A percentile compares a stretch with the other conserved stretches of the same genome.
Evolutionary conservation across 1,139 yeast genomes (phyloP).

Genomic region (Geotrichum cucujoidarum): DNA sequence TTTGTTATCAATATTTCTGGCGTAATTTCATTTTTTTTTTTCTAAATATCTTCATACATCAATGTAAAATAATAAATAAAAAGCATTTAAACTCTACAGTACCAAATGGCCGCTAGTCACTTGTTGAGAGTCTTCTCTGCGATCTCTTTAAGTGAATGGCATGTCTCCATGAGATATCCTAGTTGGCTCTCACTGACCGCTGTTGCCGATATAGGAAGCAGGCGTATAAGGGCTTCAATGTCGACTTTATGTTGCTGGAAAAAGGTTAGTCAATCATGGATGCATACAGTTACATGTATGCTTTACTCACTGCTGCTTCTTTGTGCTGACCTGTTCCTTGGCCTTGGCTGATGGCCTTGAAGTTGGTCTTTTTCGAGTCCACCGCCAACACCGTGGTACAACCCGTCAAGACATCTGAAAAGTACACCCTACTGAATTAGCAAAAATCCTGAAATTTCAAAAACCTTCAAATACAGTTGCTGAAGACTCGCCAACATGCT

Average conservation of each 20-base stretch:
- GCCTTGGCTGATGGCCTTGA: conserved; percentile 5
- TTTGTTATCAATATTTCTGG: too few species aligned
- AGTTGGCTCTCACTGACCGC: conserved; percentile 4
- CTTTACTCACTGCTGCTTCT: too few species aligned
- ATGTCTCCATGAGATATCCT: conserved; percentile 8
- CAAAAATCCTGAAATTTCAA: too few species aligned
- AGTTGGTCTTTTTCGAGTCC: conserved; percentile 14
- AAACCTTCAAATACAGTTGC: conserved; percentile 11
- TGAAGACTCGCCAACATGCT: conserved; percentile 11
- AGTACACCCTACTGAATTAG: conserved; percentile 6
- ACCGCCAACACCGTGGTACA: conserved; percentile 13
- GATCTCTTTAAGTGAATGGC: conserved; percentile 14
- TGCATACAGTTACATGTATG: too few species aligned
- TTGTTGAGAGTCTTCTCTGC: neutral
- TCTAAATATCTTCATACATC: too few species aligned
- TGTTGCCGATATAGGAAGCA: conserved; percentile 9
- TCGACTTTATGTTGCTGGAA: conserved; percentile 8
- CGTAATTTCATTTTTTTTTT: too few species aligned
- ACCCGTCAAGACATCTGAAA: conserved; percentile 13
- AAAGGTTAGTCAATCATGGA: too few species aligned
- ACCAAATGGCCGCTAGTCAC: too few species aligned
- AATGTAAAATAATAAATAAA: too few species aligned
- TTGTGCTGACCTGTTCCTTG: too few species aligned
- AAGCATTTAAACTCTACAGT: too few species aligned
- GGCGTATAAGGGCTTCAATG: conserved; percentile 10